Evolutionary conservation across 108 stramenopile species (phyloP).

Genomic region (Bacterosira constricta): DNA sequence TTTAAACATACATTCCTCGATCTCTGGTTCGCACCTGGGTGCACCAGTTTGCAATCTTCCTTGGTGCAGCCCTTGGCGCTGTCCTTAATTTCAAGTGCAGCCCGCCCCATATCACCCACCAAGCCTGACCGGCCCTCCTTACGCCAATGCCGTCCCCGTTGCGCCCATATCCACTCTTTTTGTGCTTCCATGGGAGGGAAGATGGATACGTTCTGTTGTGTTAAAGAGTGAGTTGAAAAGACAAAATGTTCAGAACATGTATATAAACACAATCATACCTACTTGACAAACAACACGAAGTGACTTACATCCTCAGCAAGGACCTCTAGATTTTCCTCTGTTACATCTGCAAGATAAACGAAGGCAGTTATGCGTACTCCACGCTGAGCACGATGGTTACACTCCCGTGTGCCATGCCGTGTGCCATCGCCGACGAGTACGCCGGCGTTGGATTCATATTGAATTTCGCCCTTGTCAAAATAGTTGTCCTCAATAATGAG

Average conservation of each 20-base stretch:
- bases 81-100: conserved; percentile 21
- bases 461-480: conserved; percentile 45
- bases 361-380: conserved; percentile 59
- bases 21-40: conserved; percentile 12
- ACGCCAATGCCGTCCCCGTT: conserved; percentile 44
- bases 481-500: conserved; percentile 45
- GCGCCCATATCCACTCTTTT: conserved; percentile 42
- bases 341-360: conserved; percentile 59
- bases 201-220: conserved; percentile 32
- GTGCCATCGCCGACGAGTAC: conserved; percentile 62
- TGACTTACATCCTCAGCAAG: no score
- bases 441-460: conserved; percentile 53
- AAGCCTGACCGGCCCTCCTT: conserved; percentile 32
- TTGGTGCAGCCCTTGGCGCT: conserved; percentile 14
- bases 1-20: conserved; percentile 29
- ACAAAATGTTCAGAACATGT: background rate
- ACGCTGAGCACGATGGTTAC: conserved; percentile 46
- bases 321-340: conserved; percentile 38
- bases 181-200: conserved; percentile 37
- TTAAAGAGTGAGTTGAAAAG: background rate
- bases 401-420: conserved; percentile 61
- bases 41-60: background rate
- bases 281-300: no score
- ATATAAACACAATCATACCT: background rate
- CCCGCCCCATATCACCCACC: conserved; percentile 32